Evolutionary conservation across 1,139 yeast genomes (phyloP).

Genomic region (Debaryomyces nepalensis): DNA sequence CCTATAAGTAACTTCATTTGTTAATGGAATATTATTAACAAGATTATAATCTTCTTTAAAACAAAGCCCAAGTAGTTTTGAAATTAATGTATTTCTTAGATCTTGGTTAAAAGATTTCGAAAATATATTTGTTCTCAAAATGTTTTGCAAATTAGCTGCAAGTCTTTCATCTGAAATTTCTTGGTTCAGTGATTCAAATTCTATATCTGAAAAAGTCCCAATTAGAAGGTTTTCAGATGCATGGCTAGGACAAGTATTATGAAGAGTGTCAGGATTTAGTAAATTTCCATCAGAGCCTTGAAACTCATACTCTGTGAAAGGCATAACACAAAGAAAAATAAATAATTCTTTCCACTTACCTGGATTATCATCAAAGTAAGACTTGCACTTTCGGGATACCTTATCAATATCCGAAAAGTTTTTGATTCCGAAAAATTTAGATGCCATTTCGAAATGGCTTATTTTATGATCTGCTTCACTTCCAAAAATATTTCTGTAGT

Average conservation of each 20-base stretch:
- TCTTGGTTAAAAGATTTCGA: neutral
- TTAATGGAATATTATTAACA: neutral
- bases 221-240: constrained; percentile 2
- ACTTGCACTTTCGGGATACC: no score
- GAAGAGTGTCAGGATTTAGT: constrained; percentile 1
- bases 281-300: neutral
- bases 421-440: no score
- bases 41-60: neutral
- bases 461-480: no score
- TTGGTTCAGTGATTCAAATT: neutral
- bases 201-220: constrained; percentile 2
- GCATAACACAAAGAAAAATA: constrained; percentile 6
- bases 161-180: neutral
- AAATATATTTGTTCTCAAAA: constrained; percentile 1
- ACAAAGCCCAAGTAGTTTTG: neutral
- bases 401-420: no score
- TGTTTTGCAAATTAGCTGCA: neutral
- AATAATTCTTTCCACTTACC: constrained; percentile 1
- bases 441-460: no score
- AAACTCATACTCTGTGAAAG: constrained; percentile 8
- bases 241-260: neutral
- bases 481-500: no score
- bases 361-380: neutral
- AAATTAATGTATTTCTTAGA: neutral
- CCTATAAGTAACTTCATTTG: neutral